Percentiles rank a stretch among this genome's conserved stretches.
Evolutionary conservation across 345 rosid genomes (phyloP).

Genomic region (Arabis hirsuta): DNA sequence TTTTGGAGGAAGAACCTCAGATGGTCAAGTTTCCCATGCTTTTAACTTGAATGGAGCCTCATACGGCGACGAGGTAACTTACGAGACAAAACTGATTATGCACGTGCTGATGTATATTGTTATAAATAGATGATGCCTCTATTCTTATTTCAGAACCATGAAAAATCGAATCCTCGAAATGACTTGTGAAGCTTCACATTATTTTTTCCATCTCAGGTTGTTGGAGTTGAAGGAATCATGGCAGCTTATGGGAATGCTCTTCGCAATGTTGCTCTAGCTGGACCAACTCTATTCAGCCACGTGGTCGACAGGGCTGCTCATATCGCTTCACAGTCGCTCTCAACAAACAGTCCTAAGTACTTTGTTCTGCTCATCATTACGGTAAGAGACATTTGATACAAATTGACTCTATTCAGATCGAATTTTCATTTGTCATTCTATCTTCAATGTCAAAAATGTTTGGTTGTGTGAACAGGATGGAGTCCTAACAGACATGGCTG

Average conservation of each 20-base stretch:
- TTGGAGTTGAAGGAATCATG: slow-evolving; percentile 86
- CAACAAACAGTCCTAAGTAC: slow-evolving; percentile 43
- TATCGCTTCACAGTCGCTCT: slow-evolving; percentile 42
- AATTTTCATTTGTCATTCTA: neutral
- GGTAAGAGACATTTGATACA: slow-evolving; percentile 41
- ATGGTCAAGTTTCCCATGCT: slow-evolving; percentile 71
- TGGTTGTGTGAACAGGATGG: slow-evolving; percentile 67
- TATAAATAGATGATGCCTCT: neutral
- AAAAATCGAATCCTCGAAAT: neutral
- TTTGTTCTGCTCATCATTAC: slow-evolving; percentile 46
- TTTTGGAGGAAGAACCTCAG: slow-evolving; percentile 73
- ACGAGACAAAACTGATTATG: neutral
- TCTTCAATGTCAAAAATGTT: neutral
- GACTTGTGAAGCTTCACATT: slow-evolving; percentile 5
- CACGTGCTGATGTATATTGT: neutral
- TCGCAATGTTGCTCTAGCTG: slow-evolving; percentile 59
- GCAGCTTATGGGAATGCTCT: slow-evolving; percentile 65
- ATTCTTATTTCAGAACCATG: neutral
- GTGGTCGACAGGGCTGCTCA: slow-evolving; percentile 60
- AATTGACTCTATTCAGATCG: neutral
- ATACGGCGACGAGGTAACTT: slow-evolving; percentile 61
- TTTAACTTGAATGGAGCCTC: slow-evolving; percentile 74
- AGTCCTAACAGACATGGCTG: slow-evolving; percentile 76
- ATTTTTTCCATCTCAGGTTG: slow-evolving; percentile 55
- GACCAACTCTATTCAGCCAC: slow-evolving; percentile 72